phyloP scores from a whole-genome alignment of 2,329 filamentous ascomycete genomes.

The Penicillium occitanis region DNA sequence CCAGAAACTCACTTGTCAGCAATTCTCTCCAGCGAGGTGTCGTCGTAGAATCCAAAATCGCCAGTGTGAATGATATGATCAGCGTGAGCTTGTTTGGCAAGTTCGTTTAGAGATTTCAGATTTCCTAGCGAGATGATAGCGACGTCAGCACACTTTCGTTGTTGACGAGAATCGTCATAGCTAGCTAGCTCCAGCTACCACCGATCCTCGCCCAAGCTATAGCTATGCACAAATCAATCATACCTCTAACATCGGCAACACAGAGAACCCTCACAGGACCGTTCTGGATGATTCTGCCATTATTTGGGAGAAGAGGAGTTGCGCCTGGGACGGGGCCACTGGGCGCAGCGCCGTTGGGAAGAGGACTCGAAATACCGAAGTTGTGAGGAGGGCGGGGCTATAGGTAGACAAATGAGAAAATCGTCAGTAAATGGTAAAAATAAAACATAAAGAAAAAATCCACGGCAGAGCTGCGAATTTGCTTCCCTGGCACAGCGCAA shows the following conservation, averaged over 20 bases:
- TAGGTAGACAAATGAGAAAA: constrained; percentile 17
- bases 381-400: constrained; percentile 47
- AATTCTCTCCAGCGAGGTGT: constrained; percentile 91
- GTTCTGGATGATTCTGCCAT: constrained; percentile 51
- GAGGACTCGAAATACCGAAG: constrained; percentile 46
- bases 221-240: background rate
- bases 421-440: constrained; percentile 26
- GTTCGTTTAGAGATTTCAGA: constrained; percentile 89
- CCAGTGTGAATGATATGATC: constrained; percentile 98
- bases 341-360: constrained; percentile 48
- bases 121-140: constrained; percentile 65
- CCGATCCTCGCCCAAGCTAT: background rate
- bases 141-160: background rate
- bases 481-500: constrained; percentile 5
- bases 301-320: constrained; percentile 51
- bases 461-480: background rate
- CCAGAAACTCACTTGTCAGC: constrained; percentile 78
- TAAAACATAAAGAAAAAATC: background rate
- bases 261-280: constrained; percentile 50
- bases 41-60: constrained; percentile 99
- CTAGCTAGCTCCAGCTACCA: background rate
- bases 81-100: constrained; percentile 89
- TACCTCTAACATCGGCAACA: constrained; percentile 54
- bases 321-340: constrained; percentile 47
- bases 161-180: background rate